Evolutionary conservation across 108 stramenopile species (phyloP), one percentile per base, ranked within the genome.

Genomic region (Skeletonema tropicum): DNA sequence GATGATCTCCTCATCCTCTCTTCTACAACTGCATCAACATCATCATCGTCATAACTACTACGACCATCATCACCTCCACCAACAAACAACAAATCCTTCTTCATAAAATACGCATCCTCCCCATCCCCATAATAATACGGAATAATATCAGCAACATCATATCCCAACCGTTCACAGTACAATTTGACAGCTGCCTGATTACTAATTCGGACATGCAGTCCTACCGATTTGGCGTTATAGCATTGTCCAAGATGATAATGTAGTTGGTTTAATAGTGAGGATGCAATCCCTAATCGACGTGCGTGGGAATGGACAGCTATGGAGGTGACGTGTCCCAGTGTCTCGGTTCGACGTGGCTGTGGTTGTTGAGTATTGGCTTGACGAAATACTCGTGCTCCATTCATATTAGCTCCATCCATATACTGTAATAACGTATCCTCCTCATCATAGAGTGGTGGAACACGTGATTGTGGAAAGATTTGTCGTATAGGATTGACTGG

Each of bases 31-130:
- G 15, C 42, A 39, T 39, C 42, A n/a, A n/a, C 15, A n/a, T 45
- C 14, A 1, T 3, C 39, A 41, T 13, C 39, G 13, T 13, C 13
- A 49, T 9, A 0, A 55, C 6, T 19, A 19, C 7, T 19, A 49
- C 17, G n/a, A n/a, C n/a, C n/a, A n/a, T n/a, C 6, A 55, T 55
- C 21, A 55, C 17, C 48, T 3, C 21, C 23, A 21, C 21, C 23
- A 21, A 55, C 52, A 55, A 45, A 55, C 48, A 49, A 19, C 52
- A 55, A 55, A 32, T 73, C 48, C 83, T 89, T 90, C 59, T 74
- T 83, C 96, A 96, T 96, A 58, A 91, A 91, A 77, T 90, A 96
- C 7, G 92, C 96, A 85, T 93, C 93, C 80, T 96, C 96, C 31
- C 96, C 93, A 80, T 96, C 96, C 65, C 92, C 89, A 76, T 96